phyloP scores from a whole-genome alignment of 2,329 filamentous ascomycete species.

The Blastomyces emzantsi region DNA sequence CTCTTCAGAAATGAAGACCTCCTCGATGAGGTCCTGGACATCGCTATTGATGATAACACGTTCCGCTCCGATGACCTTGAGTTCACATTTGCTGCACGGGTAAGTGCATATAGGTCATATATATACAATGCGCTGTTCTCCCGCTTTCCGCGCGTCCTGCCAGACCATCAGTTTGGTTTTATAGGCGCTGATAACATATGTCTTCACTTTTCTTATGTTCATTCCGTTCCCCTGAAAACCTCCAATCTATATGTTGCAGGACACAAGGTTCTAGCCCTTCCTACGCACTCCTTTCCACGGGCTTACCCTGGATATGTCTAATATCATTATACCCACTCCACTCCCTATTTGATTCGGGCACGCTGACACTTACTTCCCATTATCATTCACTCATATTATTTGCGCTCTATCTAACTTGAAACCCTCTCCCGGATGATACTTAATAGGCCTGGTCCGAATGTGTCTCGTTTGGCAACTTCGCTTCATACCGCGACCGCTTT shows the following conservation, averaged over 20 bases:
- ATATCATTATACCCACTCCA: neutral
- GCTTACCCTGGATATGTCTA: neutral
- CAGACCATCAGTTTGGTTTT: neutral
- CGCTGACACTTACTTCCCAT: neutral
- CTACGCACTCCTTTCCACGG: neutral
- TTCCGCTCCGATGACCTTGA: slow-evolving; percentile 95
- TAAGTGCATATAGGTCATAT: slow-evolving; percentile 26
- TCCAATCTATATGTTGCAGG: neutral
- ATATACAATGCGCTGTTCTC: neutral
- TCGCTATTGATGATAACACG: slow-evolving; percentile 78
- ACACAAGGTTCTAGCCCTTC: neutral
- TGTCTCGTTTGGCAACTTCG: slow-evolving; percentile 83
- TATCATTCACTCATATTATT: neutral
- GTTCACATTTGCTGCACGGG: slow-evolving; percentile 89
- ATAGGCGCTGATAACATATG: neutral
- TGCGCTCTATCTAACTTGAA: neutral
- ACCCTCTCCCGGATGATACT: neutral
- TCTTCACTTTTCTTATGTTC: neutral
- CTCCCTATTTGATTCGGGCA: neutral
- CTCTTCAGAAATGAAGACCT: slow-evolving; percentile 75
- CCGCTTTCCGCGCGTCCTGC: neutral
- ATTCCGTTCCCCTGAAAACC: neutral
- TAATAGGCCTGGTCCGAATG: slow-evolving; percentile 80
- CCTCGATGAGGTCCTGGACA: slow-evolving; percentile 75
- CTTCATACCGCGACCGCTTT: slow-evolving; percentile 86